Evolutionary conservation across 192 early-diverging fungal genomes (phyloP).

Genomic region (Backusella luteola): DNA sequence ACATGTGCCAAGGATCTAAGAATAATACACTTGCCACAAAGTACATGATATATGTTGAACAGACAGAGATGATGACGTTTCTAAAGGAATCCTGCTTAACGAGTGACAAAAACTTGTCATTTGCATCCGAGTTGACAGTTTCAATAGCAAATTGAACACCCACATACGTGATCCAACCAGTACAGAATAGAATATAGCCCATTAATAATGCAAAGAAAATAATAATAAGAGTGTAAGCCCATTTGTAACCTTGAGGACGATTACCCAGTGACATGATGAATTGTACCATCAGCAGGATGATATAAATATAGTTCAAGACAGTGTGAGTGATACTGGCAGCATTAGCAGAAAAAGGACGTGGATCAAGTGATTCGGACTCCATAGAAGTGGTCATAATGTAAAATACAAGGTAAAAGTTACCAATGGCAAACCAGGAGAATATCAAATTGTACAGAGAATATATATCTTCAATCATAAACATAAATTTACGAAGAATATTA

Average conservation of each 20-base stretch:
- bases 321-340: constrained; percentile 33
- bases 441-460: constrained; percentile 67
- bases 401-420: constrained; percentile 90
- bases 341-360: constrained; percentile 33
- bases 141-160: constrained; percentile 18
- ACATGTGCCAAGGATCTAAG: constrained; percentile 78
- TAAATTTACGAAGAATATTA: constrained; percentile 55
- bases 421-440: constrained; percentile 65
- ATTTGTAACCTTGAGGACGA: constrained; percentile 87
- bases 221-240: constrained; percentile 74
- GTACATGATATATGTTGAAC: constrained; percentile 68
- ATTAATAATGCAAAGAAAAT: constrained; percentile 53
- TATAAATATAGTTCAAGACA: constrained; percentile 43
- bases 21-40: constrained; percentile 63
- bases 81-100: constrained; percentile 46
- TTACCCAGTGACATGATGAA: constrained; percentile 95
- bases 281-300: constrained; percentile 76
- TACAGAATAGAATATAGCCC: constrained; percentile 38
- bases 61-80: constrained; percentile 54
- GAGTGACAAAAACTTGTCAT: constrained; percentile 33
- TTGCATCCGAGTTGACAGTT: constrained; percentile 6
- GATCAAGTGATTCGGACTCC: constrained; percentile 27
- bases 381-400: constrained; percentile 72
- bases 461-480: constrained; percentile 62
- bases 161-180: constrained; percentile 31